Percentiles rank a stretch among this genome's conserved stretches.
Conservation (phyloP, 352 stramenopile species). For the Globisporangium yorkense region DNA sequence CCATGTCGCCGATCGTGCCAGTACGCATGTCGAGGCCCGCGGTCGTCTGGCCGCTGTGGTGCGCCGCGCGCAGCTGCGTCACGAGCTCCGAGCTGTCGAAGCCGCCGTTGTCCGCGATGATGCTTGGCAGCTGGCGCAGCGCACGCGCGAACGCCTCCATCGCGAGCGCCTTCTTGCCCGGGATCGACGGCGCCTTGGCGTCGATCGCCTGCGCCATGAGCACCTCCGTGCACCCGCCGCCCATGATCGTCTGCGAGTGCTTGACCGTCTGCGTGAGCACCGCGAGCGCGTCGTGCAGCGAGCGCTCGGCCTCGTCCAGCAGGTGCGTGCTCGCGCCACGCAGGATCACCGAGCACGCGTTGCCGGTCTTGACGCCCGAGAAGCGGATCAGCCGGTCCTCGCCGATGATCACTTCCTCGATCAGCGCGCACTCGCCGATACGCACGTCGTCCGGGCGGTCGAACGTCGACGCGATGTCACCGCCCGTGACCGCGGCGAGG, state of each 20-base stretch:
- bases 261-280: constrained; percentile 97
- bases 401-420: constrained; percentile 99
- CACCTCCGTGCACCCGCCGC: constrained; percentile 96
- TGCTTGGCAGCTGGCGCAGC: constrained; percentile 95
- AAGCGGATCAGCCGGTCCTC: constrained; percentile 97
- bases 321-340: constrained; percentile 94
- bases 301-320: constrained; percentile 98
- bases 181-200: constrained; percentile 86
- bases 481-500: constrained; percentile 94
- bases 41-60: constrained; percentile 88
- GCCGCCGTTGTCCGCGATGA: constrained; percentile 99
- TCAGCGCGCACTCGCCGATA: constrained; percentile 96
- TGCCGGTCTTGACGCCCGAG: constrained; percentile 95
- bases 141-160: constrained; percentile 97
- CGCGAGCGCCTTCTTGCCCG: constrained; percentile 97
- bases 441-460: constrained; percentile 95
- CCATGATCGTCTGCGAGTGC: constrained; percentile 94
- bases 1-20: constrained; percentile 96
- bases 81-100: constrained; percentile 98
- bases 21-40: constrained; percentile 97
- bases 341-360: constrained; percentile 94
- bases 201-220: constrained; percentile 94
- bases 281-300: constrained; percentile 97
- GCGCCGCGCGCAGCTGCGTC: constrained; percentile 92
- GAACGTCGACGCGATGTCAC: constrained; percentile 96